These are phyloP conservation scores for Saprolegnia parasitica DNA, from an alignment of 352 stramenopile species.

Conservation along the genomic window DNA sequence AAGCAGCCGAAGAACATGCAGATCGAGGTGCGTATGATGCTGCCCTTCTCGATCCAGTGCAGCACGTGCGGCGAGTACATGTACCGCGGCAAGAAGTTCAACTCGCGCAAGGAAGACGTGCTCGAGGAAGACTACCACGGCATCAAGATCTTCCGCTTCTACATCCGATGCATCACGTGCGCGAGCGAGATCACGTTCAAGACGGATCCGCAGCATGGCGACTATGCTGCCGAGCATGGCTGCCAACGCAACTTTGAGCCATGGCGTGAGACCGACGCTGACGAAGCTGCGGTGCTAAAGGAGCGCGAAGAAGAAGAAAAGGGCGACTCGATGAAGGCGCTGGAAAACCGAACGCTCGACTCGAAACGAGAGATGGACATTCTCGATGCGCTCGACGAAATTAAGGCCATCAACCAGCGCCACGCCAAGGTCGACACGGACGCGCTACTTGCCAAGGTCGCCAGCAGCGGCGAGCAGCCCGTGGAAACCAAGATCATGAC, in stretches of 20 bases:
- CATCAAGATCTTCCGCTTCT: conserved; percentile 96
- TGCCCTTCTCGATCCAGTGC: conserved; percentile 98
- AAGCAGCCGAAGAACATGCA: conserved; percentile 95
- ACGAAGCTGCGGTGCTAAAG: conserved; percentile 61
- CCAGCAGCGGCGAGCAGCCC: conserved; percentile 36
- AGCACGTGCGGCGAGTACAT: conserved; percentile 97
- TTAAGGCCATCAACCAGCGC: conserved; percentile 95
- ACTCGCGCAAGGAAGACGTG: conserved; percentile 97
- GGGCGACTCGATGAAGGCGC: conserved; percentile 94
- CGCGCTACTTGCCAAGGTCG: conserved; percentile 51
- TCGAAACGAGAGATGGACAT: conserved; percentile 99
- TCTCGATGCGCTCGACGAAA: conserved; percentile 97
- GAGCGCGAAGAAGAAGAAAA: conserved; percentile 91
- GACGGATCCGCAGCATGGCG: conserved; percentile 97
- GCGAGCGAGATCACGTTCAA: conserved; percentile 95
- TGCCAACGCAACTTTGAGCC: conserved; percentile 97
- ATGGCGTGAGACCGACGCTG: conserved; percentile 87
- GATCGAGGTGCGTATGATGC: conserved; percentile 98
- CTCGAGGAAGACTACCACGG: conserved; percentile 94
- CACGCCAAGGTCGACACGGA: conserved; percentile 90
- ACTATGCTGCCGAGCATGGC: conserved; percentile 97
- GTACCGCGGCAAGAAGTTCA: conserved; percentile 99
- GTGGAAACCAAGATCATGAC: conserved; percentile 49
- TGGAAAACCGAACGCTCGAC: conserved; percentile 98
- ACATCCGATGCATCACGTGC: conserved; percentile 97